Evolutionary conservation across 139 green algal genomes (phyloP).

Genomic region (Chlamydomonas sp.): DNA sequence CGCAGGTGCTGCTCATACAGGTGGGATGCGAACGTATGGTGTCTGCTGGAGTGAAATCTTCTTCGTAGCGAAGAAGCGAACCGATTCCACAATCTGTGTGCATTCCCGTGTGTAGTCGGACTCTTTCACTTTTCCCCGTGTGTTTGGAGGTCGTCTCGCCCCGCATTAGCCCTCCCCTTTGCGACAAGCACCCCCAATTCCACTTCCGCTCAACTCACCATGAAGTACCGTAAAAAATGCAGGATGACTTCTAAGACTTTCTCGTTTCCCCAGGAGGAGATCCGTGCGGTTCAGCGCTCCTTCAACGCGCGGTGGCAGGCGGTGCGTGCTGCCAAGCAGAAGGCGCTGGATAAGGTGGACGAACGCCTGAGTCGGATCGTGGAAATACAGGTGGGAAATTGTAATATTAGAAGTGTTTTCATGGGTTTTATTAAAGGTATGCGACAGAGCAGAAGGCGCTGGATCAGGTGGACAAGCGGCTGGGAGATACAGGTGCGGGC

Average conservation of each 20-base stretch:
- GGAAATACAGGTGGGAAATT: constrained; percentile 41
- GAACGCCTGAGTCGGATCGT: constrained; percentile 43
- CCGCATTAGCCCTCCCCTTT: no score
- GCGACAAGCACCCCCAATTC: no score
- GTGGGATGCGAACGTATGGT: not conserved
- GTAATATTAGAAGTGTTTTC: not conserved
- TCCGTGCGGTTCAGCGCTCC: constrained; percentile 6
- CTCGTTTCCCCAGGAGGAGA: constrained; percentile 33
- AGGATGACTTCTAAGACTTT: no score
- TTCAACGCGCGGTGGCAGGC: constrained; percentile 48
- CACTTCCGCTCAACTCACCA: no score
- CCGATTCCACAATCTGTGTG: not conserved
- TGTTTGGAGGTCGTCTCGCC: no score
- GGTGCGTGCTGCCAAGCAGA: constrained; percentile 25
- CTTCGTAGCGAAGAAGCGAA: no score
- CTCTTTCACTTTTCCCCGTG: no score
- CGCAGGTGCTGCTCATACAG: constrained; percentile 38
- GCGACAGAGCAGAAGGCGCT: not conserved
- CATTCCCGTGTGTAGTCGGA: not conserved
- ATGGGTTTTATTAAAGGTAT: not conserved
- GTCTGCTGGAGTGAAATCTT: no score
- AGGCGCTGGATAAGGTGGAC: constrained; percentile 38
- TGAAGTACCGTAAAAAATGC: no score
- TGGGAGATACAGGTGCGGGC: no score
- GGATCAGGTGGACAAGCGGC: no score